Percentiles rank a stretch among this genome's conserved stretches.
phyloP scores from a whole-genome alignment of 1,139 yeast genomes.

The Magnusiomyces sp. region DNA sequence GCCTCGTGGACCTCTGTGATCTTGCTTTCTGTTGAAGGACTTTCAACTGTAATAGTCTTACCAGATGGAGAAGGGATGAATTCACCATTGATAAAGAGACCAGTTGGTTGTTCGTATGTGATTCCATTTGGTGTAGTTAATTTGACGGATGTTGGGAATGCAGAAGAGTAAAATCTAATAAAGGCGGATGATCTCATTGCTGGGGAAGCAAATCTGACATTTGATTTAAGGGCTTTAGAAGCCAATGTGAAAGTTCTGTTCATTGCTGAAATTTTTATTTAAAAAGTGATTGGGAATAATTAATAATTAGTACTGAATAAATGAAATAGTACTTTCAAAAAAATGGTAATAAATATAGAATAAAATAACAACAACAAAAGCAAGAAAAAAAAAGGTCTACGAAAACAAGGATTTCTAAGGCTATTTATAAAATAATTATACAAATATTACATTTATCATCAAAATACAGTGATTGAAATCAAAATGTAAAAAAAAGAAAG shows the following conservation, averaged over 20 bases:
- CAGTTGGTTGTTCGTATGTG: constrained; percentile 55
- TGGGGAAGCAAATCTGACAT: constrained; percentile 2
- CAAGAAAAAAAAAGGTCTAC: not conserved
- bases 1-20: constrained; percentile 47
- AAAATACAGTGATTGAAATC: too few species aligned
- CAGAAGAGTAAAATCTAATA: constrained; percentile 3
- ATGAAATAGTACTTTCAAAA: not conserved
- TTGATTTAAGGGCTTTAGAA: constrained; percentile 9
- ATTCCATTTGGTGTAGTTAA: constrained; percentile 57
- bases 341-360: not conserved
- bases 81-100: constrained; percentile 57
- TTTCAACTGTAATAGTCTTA: constrained; percentile 44
- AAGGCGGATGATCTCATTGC: constrained; percentile 2
- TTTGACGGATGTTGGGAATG: constrained; percentile 24
- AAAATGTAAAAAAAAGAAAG: too few species aligned
- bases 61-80: constrained; percentile 42
- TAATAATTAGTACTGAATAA: not conserved
- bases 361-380: not conserved
- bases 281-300: too few species aligned
- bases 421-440: not conserved
- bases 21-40: constrained; percentile 51
- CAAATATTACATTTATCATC: too few species aligned
- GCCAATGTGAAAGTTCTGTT: constrained; percentile 11
- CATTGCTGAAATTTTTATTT: not conserved
- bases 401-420: not conserved